A percentile compares a stretch with the other conserved stretches of the same genome.
phyloP scores from a whole-genome alignment of 306 rosid species.

The Citrullus amarus region DNA sequence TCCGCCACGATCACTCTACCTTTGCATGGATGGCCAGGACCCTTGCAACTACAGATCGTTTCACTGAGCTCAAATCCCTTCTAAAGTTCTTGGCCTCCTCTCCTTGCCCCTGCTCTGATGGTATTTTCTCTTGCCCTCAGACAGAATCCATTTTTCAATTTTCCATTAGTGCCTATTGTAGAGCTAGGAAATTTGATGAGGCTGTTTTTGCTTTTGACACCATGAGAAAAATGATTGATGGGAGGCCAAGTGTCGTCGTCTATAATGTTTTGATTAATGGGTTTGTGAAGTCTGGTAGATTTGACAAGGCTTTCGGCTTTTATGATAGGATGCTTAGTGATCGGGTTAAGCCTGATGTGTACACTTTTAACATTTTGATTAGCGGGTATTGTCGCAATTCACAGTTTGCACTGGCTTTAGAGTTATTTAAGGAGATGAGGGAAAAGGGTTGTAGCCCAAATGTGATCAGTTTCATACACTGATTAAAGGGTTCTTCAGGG shows the following conservation, averaged over 20 bases:
- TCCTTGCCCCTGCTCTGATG: slow-evolving; percentile 69
- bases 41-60: slow-evolving; percentile 47
- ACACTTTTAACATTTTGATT: slow-evolving; percentile 75
- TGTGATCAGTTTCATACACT: slow-evolving; percentile 82
- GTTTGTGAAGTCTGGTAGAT: slow-evolving; percentile 49
- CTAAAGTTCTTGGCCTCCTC: slow-evolving; percentile 38
- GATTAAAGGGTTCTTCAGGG: slow-evolving; percentile 70
- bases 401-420: slow-evolving; percentile 43
- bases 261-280: slow-evolving; percentile 64
- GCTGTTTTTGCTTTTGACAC: slow-evolving; percentile 40
- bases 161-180: slow-evolving; percentile 44
- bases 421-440: slow-evolving; percentile 64
- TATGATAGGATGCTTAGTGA: slow-evolving; percentile 33
- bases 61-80: slow-evolving; percentile 38
- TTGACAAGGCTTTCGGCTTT: slow-evolving; percentile 37
- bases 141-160: slow-evolving; percentile 44
- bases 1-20: slow-evolving; percentile 63
- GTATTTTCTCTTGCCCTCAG: slow-evolving; percentile 68
- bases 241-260: slow-evolving; percentile 39
- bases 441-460: slow-evolving; percentile 54
- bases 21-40: slow-evolving; percentile 69
- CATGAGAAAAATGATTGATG: slow-evolving; percentile 61
- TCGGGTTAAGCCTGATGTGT: slow-evolving; percentile 61
- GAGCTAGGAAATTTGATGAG: slow-evolving; percentile 39
- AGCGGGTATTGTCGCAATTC: slow-evolving; percentile 58